phyloP scores from a whole-genome alignment of 2,329 filamentous ascomycete genomes.

The Teratosphaeria nubilosa region DNA sequence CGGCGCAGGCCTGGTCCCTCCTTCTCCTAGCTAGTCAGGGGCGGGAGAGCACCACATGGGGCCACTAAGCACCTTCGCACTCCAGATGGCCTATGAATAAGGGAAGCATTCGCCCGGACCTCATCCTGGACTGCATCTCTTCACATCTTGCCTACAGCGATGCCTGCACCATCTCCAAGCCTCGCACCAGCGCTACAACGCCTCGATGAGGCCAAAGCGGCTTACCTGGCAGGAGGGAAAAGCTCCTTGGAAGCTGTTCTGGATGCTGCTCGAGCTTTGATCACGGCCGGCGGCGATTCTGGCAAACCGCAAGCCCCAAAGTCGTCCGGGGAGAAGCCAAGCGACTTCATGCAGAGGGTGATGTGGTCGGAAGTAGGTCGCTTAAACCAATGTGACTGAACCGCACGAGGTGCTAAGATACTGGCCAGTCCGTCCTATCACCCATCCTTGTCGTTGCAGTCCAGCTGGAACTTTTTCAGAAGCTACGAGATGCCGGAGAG shows the following conservation, averaged over 20 bases:
- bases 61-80: not conserved
- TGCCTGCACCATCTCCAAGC: not conserved
- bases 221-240: not conserved
- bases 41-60: not conserved
- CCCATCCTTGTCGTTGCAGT: not conserved
- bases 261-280: not conserved
- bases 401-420: too few relatives aligned
- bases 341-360: not conserved
- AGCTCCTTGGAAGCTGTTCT: not conserved
- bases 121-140: not conserved
- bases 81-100: not conserved
- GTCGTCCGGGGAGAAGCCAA: not conserved
- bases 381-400: too few relatives aligned
- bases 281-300: not conserved
- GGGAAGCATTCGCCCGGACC: not conserved
- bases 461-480: not conserved
- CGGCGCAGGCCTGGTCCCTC: not conserved
- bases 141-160: not conserved
- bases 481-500: not conserved
- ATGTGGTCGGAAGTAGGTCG: not conserved
- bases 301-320: not conserved
- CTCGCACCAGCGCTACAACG: not conserved
- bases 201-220: not conserved
- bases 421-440: not conserved
- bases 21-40: not conserved